phyloP scores from a whole-genome alignment of 164 flowering plant species.

The Liquidambar formosana region DNA sequence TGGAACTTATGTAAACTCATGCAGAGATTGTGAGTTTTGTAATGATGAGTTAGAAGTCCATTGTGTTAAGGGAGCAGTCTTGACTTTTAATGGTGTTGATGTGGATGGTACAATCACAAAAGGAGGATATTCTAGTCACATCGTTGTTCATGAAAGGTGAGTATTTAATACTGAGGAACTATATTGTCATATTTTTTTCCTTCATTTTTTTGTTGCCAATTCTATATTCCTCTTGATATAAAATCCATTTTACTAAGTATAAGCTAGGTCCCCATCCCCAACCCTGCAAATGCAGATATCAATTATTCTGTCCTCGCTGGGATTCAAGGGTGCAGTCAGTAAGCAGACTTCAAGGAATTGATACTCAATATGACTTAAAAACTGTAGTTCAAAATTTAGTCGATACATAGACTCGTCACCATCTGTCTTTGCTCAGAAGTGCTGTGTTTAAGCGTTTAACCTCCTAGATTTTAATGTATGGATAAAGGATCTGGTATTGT shows the following conservation, averaged over 20 bases:
- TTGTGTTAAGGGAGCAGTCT: constrained; percentile 50
- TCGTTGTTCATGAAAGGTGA: constrained; percentile 73
- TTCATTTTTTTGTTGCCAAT: neutral
- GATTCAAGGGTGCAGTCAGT: neutral
- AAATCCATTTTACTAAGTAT: too few species aligned
- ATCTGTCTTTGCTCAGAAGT: neutral
- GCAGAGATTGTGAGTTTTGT: constrained; percentile 79
- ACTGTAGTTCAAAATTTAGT: neutral
- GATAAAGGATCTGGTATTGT: neutral
- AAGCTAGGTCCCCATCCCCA: too few species aligned
- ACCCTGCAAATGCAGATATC: too few species aligned
- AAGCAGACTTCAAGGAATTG: neutral
- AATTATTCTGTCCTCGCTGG: too few species aligned
- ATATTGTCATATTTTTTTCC: neutral
- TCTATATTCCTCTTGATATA: too few species aligned
- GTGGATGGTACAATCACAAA: constrained; percentile 77
- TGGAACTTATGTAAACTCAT: constrained; percentile 81
- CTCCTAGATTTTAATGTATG: neutral
- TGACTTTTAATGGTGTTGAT: constrained; percentile 69
- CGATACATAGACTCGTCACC: neutral
- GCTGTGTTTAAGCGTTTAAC: neutral
- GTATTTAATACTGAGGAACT: neutral
- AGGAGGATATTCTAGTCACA: constrained; percentile 79
- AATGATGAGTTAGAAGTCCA: constrained; percentile 52
- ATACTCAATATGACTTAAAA: neutral